Evolutionary conservation across 441 rosid genomes (phyloP).

Genomic region (Mallotus japonicus): DNA sequence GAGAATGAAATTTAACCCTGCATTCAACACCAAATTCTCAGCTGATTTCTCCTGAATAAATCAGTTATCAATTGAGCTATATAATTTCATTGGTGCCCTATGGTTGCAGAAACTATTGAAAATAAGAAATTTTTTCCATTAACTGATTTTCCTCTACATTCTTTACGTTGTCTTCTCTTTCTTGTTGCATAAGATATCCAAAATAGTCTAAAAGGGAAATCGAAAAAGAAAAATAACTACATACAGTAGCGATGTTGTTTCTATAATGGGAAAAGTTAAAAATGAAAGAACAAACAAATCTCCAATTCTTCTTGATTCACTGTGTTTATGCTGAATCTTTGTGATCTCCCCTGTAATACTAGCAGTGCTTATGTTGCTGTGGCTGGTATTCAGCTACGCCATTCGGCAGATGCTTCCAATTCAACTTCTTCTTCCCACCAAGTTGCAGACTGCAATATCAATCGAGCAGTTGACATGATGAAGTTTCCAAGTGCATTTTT

Average conservation of each 20-base stretch:
- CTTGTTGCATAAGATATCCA: not conserved
- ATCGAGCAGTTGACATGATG: not conserved
- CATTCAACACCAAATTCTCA: not conserved
- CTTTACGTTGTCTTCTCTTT: not conserved
- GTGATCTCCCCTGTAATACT: not conserved
- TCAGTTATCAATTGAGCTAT: not conserved
- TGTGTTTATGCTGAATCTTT: not conserved
- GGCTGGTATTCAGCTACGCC: conserved; percentile 63
- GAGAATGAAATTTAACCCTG: too few relatives aligned
- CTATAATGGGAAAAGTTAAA: not conserved
- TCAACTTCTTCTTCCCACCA: conserved; percentile 98
- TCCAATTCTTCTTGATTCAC: not conserved
- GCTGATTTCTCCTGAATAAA: not conserved
- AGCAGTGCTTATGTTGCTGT: not conserved
- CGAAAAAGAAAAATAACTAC: not conserved
- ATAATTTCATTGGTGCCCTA: not conserved
- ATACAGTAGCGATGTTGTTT: not conserved
- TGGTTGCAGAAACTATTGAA: not conserved
- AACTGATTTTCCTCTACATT: not conserved
- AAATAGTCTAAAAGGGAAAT: not conserved
- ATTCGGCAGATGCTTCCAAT: conserved; percentile 71
- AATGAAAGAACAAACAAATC: conserved; percentile 5
- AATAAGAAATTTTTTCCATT: too few relatives aligned
- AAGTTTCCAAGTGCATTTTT: not conserved
- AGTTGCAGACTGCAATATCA: conserved; percentile 62